A percentile compares a stretch with the other conserved stretches of the same genome.
phyloP scores from a whole-genome alignment of 73 alveolate species.

The Blepharisma japonicum region DNA sequence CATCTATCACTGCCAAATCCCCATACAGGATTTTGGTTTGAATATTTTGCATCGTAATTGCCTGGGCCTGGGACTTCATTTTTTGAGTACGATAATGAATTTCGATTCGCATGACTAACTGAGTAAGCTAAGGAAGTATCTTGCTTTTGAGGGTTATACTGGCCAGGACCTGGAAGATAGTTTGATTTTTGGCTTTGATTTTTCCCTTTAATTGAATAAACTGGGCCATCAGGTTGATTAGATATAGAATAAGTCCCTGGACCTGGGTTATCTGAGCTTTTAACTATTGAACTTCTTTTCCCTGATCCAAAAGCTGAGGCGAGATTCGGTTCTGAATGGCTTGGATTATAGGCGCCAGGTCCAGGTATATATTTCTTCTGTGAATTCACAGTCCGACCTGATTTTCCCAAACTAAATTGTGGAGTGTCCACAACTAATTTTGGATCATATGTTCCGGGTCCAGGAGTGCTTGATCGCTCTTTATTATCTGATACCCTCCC shows the following conservation, averaged over 20 bases:
- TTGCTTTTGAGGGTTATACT: background rate
- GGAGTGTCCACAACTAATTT: background rate
- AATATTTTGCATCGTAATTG: background rate
- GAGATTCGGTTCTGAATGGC: background rate
- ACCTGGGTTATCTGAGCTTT: background rate
- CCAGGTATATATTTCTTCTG: background rate
- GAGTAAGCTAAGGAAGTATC: background rate
- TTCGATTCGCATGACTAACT: no score
- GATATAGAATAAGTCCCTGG: background rate
- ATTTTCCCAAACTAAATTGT: background rate
- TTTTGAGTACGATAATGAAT: no score
- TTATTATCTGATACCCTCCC: background rate
- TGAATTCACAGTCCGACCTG: background rate
- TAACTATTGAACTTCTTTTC: background rate
- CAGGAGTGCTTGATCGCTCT: background rate
- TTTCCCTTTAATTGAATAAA: background rate
- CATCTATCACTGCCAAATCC: slow-evolving; percentile 39
- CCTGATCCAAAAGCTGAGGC: background rate
- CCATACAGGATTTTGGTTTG: slow-evolving; percentile 32
- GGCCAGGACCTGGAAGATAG: background rate
- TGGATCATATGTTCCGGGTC: slow-evolving; percentile 22
- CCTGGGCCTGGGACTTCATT: slow-evolving; percentile 14
- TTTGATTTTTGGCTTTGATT: background rate
- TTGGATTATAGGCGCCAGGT: background rate
- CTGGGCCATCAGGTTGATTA: background rate